Evolutionary conservation across 305 asterid species (phyloP), one percentile per base, ranked within the genome.

Genomic region (Lippia alba): DNA sequence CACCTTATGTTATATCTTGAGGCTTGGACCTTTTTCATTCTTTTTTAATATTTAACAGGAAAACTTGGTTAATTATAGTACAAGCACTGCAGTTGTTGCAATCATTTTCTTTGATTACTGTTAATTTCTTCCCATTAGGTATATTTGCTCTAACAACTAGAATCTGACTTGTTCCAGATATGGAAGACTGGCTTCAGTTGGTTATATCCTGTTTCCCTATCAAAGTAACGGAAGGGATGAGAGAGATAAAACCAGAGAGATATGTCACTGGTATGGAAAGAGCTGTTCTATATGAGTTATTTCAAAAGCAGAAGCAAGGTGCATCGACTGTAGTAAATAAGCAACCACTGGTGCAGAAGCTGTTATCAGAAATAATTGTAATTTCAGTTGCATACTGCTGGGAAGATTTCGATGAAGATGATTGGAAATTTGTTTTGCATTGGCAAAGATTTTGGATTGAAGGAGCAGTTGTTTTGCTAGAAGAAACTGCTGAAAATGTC

Each of bases 361-460:
- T 92, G 79, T 78, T 84, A 77, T 91, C 99, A 24, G 85, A 89
- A 75, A 79, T 95, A 56, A 69, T 91, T 66, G 84, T 87, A 64
- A 84, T 92, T 77, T 80, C 95, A 70, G 83, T 88, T 60, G 97
- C 92, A 71, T 95, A 95, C 74, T 95, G 99, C 81, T 90, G 93
- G 96, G 95, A 89, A 71, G 85, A 87, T 61, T 92, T 95, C 77
- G 77, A 77, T 78, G 95, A 91, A 77, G 96, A 91, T 76, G 99
- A 95, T 79, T 95, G 99, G 99, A 92, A 85, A 65, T 95, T 86
- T 76, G 86, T 79, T 69, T 71, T 95, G 78, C 89, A 86, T 77
- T 88, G 84, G 70, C 80, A 89, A 73, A 92, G 99, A 85, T 82
- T 85, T 82, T 95, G 97, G 98, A 87, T 92, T 61, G 99, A 90